A percentile compares a stretch with the other conserved stretches of the same genome.
Evolutionary conservation across 208 protist species (phyloP).

Genomic region (Porcisia deanei): DNA sequence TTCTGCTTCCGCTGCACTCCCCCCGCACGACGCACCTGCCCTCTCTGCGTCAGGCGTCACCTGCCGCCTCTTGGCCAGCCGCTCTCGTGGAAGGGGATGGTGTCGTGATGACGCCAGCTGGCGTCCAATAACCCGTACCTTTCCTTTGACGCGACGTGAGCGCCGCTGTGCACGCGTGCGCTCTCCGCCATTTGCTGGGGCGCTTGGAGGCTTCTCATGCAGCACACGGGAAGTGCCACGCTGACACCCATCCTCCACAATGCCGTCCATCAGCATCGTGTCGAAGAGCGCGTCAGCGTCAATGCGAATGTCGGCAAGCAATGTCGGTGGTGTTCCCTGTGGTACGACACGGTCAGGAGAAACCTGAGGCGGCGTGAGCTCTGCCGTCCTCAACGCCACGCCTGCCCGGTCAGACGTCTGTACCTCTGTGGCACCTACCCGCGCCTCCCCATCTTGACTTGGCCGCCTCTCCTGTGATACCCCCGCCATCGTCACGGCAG

Average conservation of each 20-base stretch:
- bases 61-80: neutral
- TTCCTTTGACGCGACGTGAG: neutral
- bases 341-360: neutral
- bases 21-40: neutral
- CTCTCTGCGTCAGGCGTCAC: neutral
- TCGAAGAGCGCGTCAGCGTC: constrained; percentile 22
- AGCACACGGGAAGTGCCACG: neutral
- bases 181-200: neutral
- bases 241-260: neutral
- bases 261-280: constrained; percentile 20
- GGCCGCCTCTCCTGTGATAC: neutral
- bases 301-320: constrained; percentile 1
- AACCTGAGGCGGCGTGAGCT: neutral
- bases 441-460: neutral
- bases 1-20: neutral
- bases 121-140: neutral
- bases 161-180: neutral
- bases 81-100: neutral
- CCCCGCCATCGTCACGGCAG: neutral
- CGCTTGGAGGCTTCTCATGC: neutral
- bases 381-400: neutral
- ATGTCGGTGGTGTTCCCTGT: neutral
- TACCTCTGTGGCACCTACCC: neutral
- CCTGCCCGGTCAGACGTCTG: neutral
- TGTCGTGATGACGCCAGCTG: neutral